phyloP scores from a whole-genome alignment of 2,329 filamentous ascomycete species.

The Cladosporium sp. region DNA sequence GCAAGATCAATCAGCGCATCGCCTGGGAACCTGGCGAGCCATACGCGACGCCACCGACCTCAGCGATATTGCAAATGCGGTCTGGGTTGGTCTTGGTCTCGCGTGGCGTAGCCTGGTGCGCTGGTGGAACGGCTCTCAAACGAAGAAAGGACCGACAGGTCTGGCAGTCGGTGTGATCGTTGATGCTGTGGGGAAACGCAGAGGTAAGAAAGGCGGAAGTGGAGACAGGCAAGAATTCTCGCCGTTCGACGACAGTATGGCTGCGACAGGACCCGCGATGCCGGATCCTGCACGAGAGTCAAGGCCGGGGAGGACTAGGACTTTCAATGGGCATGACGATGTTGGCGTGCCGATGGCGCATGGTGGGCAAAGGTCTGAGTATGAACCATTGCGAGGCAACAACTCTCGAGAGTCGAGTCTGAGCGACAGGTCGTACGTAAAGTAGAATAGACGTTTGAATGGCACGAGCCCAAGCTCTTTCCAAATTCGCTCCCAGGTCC shows the following conservation, averaged over 20 bases:
- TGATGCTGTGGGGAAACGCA: constrained; percentile 6
- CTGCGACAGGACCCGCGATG: constrained; percentile 9
- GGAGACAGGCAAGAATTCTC: constrained; percentile 10
- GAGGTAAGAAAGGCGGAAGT: not conserved
- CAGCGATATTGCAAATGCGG: constrained; percentile 22
- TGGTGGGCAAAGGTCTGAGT: not conserved
- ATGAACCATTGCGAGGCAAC: not conserved
- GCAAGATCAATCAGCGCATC: constrained; percentile 12
- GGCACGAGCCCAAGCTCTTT: no score
- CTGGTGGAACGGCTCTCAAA: constrained; percentile 16
- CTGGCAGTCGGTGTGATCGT: constrained; percentile 4
- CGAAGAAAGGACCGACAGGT: not conserved
- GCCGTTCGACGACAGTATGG: constrained; percentile 18
- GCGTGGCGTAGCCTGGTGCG: constrained; percentile 16
- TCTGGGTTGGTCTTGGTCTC: constrained; percentile 19
- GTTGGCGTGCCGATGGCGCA: not conserved
- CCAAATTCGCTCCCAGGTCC: not conserved
- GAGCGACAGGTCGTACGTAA: not conserved
- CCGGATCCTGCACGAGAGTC: constrained; percentile 20
- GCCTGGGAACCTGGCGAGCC: constrained; percentile 20
- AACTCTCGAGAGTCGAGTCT: constrained; percentile 3
- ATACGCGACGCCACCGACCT: constrained; percentile 23
- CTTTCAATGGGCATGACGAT: constrained; percentile 18
- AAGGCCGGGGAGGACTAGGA: constrained; percentile 17
- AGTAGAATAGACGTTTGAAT: not conserved